These are phyloP conservation scores for Apophysomyces trapeziformis DNA, from an alignment of 371 early-diverging fungal species.

Conservation along the genomic window DNA sequence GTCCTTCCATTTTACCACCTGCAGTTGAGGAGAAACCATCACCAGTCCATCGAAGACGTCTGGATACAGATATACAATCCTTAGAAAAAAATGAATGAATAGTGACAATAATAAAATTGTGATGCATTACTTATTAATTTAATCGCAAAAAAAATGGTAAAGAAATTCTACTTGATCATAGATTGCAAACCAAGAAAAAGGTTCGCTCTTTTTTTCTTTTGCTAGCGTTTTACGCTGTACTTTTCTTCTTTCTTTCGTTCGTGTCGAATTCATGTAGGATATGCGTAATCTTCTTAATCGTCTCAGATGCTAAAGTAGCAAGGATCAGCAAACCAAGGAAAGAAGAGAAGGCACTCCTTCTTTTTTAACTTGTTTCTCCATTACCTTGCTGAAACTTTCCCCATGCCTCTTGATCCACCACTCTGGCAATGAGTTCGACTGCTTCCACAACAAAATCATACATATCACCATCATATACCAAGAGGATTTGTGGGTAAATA, in stretches of 20 bases:
- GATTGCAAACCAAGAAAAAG: not conserved
- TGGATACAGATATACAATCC: not conserved
- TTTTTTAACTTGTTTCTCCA: too few species aligned
- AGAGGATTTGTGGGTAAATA: not conserved
- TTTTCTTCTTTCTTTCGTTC: not conserved
- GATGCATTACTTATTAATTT: not conserved
- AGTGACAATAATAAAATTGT: not conserved
- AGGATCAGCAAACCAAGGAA: not conserved
- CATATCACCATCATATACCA: conserved; percentile 6
- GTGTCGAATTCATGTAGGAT: not conserved
- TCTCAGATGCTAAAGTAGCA: not conserved
- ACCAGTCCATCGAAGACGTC: not conserved
- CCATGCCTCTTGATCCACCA: conserved; percentile 1
- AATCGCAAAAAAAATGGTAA: not conserved
- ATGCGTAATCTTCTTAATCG: not conserved
- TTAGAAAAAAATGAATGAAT: not conserved
- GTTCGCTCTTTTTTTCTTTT: not conserved
- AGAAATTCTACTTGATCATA: not conserved
- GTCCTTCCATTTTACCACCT: too few species aligned
- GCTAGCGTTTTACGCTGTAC: not conserved
- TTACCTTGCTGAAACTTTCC: not conserved
- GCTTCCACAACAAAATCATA: conserved; percentile 4
- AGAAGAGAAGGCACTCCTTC: too few species aligned
- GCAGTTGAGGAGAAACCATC: not conserved
- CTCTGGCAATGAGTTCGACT: not conserved